phyloP scores from a whole-genome alignment of 2,329 filamentous ascomycete genomes.

The Botryotinia narcissicola region DNA sequence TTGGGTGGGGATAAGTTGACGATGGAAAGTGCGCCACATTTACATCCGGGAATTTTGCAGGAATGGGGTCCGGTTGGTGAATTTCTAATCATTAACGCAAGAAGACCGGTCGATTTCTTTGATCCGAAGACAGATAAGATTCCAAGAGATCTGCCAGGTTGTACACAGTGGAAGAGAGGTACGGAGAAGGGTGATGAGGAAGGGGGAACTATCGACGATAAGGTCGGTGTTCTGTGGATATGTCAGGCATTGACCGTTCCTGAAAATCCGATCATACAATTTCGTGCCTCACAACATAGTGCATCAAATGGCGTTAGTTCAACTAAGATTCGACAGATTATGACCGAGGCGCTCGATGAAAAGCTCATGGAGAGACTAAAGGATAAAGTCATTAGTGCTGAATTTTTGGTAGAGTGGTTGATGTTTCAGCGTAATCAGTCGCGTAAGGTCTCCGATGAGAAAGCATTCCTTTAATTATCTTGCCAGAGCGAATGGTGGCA shows the following conservation, averaged over 20 bases:
- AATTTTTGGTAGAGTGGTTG: not conserved
- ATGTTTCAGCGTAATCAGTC: not conserved
- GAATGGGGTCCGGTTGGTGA: not conserved
- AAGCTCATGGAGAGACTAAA: not conserved
- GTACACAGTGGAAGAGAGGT: not conserved
- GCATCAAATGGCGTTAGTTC: conserved; percentile 6
- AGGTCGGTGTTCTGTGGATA: not conserved
- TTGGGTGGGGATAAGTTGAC: conserved; percentile 10
- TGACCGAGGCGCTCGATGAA: not conserved
- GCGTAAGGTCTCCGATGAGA: not conserved
- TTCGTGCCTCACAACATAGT: not conserved
- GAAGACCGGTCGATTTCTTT: not conserved
- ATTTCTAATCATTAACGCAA: not conserved
- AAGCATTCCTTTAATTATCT: not conserved
- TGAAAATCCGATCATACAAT: not conserved
- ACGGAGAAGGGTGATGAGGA: not conserved
- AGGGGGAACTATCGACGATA: not conserved
- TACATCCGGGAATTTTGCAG: not conserved
- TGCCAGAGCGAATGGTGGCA: too few relatives aligned
- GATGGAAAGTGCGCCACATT: not conserved
- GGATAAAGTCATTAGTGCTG: not conserved
- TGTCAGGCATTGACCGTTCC: not conserved
- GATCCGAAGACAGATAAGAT: not conserved
- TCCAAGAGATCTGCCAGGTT: not conserved
- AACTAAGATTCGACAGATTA: conserved; percentile 5